Base-by-base conservation (phyloP, 208 protist genomes). In the Acanthamoeba healyi region DNA sequence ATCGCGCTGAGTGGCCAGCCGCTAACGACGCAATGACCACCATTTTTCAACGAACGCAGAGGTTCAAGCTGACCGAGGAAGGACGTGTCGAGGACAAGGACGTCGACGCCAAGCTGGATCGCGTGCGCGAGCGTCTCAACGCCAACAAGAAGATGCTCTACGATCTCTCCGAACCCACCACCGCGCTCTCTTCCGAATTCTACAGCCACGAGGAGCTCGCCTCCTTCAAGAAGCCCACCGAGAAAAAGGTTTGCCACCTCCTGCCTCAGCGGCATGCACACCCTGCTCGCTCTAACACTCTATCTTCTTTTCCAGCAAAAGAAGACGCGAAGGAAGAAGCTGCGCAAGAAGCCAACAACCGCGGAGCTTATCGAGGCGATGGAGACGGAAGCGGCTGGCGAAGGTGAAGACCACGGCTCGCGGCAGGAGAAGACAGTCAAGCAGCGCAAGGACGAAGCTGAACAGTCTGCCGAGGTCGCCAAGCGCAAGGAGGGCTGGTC, bases 101-200 rank as follows among this genome's bases (percentile, higher is more conserved):
- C 36, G 54, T 49, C 2, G 58, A 90, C 9, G 56, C 82, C 54
- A 42, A 84, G 44, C 74, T 84, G 24, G 74, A 84, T 58, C 74
- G 82, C 54, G 58, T 90, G 54, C 49, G 82, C 34, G 82, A 90
- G 26, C 12, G 34, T 1, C 82, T 90, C 54, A 90, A 90, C 82
- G 58, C 54, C 54, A 63, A 90, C 29, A 22, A 24, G 22, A 90
- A 90, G 58, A 61, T 90, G 34, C 82, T 90, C 38, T 90, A 90
- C 38, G 82, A 90, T 34, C 46, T 90, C 36, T 72, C 54, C 32
- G 58, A 44, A 22, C 58, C 82, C 51, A 46, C 82, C 34, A 15
- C 82, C 0, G 22, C 82, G 7, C 49, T 90, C 40, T 46, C 82
- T 26, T 72, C 54, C 29, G 82, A 90, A 90, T 90, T 51, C 58